Evolutionary conservation across 345 rosid species (phyloP).

Genomic region (Lumnitzera littorea): DNA sequence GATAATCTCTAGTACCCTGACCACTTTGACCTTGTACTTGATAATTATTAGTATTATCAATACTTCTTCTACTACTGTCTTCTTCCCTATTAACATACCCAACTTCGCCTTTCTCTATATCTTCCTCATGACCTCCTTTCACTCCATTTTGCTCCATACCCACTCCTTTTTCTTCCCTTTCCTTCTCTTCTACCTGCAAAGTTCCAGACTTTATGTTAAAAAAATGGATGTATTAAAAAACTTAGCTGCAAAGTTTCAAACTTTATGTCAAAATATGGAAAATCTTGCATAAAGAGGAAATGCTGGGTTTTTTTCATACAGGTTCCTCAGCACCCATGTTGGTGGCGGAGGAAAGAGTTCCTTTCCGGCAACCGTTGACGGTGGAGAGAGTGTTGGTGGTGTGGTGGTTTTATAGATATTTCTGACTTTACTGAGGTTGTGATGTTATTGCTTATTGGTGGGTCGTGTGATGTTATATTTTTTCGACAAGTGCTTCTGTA

Average conservation of each 20-base stretch:
- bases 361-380: too few species aligned
- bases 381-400: too few species aligned
- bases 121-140: slow-evolving; percentile 32
- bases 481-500: too few species aligned
- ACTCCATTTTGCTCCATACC: slow-evolving; percentile 5
- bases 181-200: slow-evolving; percentile 5
- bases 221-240: not conserved
- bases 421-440: too few species aligned
- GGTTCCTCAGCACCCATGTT: slow-evolving; percentile 1
- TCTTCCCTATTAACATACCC: slow-evolving; percentile 19
- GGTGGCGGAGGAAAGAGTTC: too few species aligned
- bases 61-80: slow-evolving; percentile 8
- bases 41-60: not conserved
- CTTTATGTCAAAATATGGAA: not conserved
- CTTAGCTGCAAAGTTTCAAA: not conserved
- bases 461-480: too few species aligned
- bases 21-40: slow-evolving; percentile 1
- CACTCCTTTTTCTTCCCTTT: slow-evolving; percentile 5
- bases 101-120: slow-evolving; percentile 44
- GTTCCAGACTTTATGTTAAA: not conserved
- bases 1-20: slow-evolving; percentile 15
- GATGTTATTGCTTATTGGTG: too few species aligned
- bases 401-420: too few species aligned
- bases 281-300: not conserved
- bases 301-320: not conserved